Base-by-base conservation (phyloP, 2,329 filamentous ascomycete species). In the Sarocladiaceae sp. region DNA sequence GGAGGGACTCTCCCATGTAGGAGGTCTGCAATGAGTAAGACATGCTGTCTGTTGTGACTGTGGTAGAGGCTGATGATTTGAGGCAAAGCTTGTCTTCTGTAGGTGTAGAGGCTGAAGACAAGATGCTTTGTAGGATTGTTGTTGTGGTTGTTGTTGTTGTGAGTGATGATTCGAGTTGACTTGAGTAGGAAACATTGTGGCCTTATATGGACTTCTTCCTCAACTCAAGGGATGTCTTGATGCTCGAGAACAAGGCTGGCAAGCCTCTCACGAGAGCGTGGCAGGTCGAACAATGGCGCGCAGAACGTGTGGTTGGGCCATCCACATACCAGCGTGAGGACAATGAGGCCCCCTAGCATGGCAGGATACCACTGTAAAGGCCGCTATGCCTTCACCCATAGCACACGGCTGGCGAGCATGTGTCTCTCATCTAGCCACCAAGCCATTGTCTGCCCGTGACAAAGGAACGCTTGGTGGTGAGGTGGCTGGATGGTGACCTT, bases 21-120 rank as follows among this genome's bases (percentile, higher is more conserved):
- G 63, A 71, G 45, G 59, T 63, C 10, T 58, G 55, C 40, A 75
- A 55, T 26, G 64, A 59, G 55, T 74, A 74, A 19, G 59, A 53
- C 63, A 66, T 64, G 35, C 5, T 29, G 33, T 29, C 16, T 33
- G 15, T 33, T n/a, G 19, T 32, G 40, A 33, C 19, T 43, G 27
- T 23, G 5, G 12, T 18, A 4, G n/a, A n/a, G 21, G 3, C n/a
- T n/a, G n/a, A n/a, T n/a, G n/a, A n/a, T n/a, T n/a, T n/a, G n/a
- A n/a, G 7, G 26, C 26, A 29, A 13, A 33, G 31, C n/a, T 12
- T n/a, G 18, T 29, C 26, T 29, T 29, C 26, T 35, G 16, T 35
- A 35, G 33, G 5, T 19, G 11, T 6, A 15, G 16, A 35, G 15
- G 19, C 15, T 19, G 9, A 19, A 12, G n/a, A n/a, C n/a, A n/a